Percentiles rank a stretch among this genome's conserved stretches.
These are phyloP conservation scores for Jamesozyma lodderae DNA, from an alignment of 805 yeast species.

Conservation along the genomic window DNA sequence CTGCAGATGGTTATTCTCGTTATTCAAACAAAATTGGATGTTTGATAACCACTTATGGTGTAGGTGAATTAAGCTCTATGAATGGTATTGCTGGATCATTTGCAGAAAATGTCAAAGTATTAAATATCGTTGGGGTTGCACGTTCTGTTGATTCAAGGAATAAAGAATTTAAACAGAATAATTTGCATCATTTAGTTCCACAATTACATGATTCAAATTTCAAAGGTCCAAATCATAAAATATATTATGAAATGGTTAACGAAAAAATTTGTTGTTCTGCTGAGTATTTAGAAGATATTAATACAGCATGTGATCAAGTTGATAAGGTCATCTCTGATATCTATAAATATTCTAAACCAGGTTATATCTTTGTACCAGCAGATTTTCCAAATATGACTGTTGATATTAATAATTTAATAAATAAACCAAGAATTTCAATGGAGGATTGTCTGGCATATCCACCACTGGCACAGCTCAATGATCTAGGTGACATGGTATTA, in stretches of 20 bases:
- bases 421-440: slow-evolving; percentile 11
- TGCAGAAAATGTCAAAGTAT: slow-evolving; percentile 70
- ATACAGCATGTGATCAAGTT: slow-evolving; percentile 43
- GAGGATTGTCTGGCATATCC: slow-evolving; percentile 8
- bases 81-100: slow-evolving; percentile 78
- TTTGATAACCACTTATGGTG: slow-evolving; percentile 64
- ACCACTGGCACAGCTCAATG: slow-evolving; percentile 10
- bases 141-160: slow-evolving; percentile 7
- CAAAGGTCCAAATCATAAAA: slow-evolving; percentile 52
- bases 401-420: slow-evolving; percentile 11
- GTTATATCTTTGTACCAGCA: slow-evolving; percentile 68
- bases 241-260: slow-evolving; percentile 55
- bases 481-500: slow-evolving; percentile 39
- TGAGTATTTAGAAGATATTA: slow-evolving; percentile 39
- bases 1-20: slow-evolving; percentile 84
- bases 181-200: slow-evolving; percentile 57
- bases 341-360: slow-evolving; percentile 59
- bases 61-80: slow-evolving; percentile 78
- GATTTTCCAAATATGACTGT: slow-evolving; percentile 46
- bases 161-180: slow-evolving; percentile 17
- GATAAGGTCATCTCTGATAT: slow-evolving; percentile 57
- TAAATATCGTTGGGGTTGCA: slow-evolving; percentile 68
- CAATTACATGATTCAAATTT: slow-evolving; percentile 35
- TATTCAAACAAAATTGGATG: slow-evolving; percentile 56
- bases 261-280: slow-evolving; percentile 48